Conservation (phyloP, 2,329 filamentous ascomycete genomes). For the Epichloe bromicola region DNA sequence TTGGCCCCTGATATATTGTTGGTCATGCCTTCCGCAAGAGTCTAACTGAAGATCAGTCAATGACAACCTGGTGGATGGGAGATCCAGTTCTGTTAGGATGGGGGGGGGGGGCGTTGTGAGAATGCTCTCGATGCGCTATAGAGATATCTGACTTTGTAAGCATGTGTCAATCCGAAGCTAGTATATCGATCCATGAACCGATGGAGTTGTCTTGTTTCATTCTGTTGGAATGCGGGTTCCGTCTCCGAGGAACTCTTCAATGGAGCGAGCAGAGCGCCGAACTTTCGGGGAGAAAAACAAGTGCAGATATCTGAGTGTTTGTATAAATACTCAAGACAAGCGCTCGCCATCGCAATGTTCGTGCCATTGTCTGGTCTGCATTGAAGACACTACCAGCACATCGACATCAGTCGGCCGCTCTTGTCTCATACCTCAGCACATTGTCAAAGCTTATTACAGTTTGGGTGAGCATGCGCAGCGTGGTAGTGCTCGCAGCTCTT, state of each 20-base stretch:
- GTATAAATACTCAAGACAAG: background rate
- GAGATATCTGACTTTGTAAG: too few relatives aligned
- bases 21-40: too few relatives aligned
- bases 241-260: background rate
- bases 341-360: background rate
- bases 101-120: too few relatives aligned
- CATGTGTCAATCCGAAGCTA: background rate
- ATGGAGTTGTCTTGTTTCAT: background rate
- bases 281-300: background rate
- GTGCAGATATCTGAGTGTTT: background rate
- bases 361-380: background rate
- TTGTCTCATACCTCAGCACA: background rate
- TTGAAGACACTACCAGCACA: background rate
- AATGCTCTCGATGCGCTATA: too few relatives aligned
- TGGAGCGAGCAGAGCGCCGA: too few relatives aligned
- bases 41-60: too few relatives aligned
- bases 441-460: background rate
- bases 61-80: too few relatives aligned
- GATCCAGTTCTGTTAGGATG: too few relatives aligned
- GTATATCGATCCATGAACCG: background rate
- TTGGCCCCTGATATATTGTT: too few relatives aligned
- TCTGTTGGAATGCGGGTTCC: background rate
- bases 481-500: constrained; percentile 9
- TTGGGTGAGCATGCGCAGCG: background rate
- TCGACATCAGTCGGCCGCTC: background rate